Evolutionary conservation across 139 green algal genomes (phyloP), one percentile per base, ranked within the genome.

Genomic region (Auxenochlorella pyrenoidosa): DNA sequence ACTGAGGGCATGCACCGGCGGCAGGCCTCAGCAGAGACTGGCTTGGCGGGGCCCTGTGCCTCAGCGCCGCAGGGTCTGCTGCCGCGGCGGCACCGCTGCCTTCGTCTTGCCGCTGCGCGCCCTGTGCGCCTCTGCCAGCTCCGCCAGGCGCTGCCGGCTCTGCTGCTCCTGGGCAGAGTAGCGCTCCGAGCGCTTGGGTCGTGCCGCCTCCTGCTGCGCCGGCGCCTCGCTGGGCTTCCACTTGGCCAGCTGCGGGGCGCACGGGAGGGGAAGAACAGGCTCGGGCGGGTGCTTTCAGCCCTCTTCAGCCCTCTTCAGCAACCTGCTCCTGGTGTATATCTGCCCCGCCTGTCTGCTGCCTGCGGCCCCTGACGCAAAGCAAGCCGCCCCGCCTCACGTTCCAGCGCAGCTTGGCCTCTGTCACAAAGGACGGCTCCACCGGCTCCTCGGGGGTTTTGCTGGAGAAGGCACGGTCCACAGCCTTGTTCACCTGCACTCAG

Each of bases 341-440:
- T n/a, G n/a, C n/a, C n/a, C n/a, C n/a, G n/a, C n/a, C n/a, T n/a
- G n/a, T n/a, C n/a, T n/a, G n/a, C n/a, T n/a, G 30, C 30, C 3
- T 38, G 30, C 30, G 5, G 28, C 28, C 30, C 66, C 12, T 21
- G 66, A 73, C 2, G 18, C 1, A 3, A 16, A 21, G 30, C 28
- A 36, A 26, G 5, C 28, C 28, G 5, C 32, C 24, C 68, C 8
- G 60, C 3, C 75, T 87, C 84, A 90, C 79, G 51, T 88, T 90
- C 73, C 71, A 90, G 24, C 32, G 32, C 12, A 90, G 79, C 76
- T 90, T 90, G 43, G 79, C 79, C 66, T 90, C 87, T 24, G 87
- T 90, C 36, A 90, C 87, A 59, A 90, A 72, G 0, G 38, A 34
- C 19, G 78, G 58, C 63, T 90, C 87, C 2, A 83, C 22, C 10